phyloP scores from a whole-genome alignment of 2,329 filamentous ascomycete genomes.

The Metarhizium sp. region DNA sequence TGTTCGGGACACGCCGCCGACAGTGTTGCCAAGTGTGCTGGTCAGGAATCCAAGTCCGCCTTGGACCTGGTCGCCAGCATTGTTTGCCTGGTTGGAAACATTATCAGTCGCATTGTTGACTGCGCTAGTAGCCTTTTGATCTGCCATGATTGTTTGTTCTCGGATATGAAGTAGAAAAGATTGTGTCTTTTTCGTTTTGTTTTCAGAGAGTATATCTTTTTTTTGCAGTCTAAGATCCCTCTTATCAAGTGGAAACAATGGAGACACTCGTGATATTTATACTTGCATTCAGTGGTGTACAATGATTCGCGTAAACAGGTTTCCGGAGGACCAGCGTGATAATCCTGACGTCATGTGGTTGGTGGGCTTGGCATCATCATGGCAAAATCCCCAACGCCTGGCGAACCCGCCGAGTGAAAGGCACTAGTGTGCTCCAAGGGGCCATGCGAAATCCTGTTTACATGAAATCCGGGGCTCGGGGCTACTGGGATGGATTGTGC shows the following conservation, averaged over 20 bases:
- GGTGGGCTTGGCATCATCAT: neutral
- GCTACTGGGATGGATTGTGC: neutral
- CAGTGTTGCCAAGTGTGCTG: slow-evolving; percentile 29
- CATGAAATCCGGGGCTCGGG: neutral
- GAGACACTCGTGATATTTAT: neutral
- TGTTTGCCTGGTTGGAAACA: slow-evolving; percentile 13
- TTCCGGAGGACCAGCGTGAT: neutral
- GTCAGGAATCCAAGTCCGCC: slow-evolving; percentile 30
- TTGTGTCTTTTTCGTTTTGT: neutral
- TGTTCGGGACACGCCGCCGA: slow-evolving; percentile 30
- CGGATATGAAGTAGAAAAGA: slow-evolving; percentile 1
- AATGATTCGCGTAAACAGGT: neutral
- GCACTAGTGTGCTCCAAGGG: neutral
- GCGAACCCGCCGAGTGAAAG: neutral
- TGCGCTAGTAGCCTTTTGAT: slow-evolving; percentile 3
- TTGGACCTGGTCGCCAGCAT: slow-evolving; percentile 18
- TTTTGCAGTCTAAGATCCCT: neutral
- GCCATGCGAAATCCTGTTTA: neutral
- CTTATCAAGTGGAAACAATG: neutral
- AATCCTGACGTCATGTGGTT: neutral
- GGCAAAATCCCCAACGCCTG: neutral
- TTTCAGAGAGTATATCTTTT: neutral
- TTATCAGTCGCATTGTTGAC: slow-evolving; percentile 3
- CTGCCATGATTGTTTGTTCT: slow-evolving; percentile 7
- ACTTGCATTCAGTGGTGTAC: neutral